phyloP scores from a whole-genome alignment of 208 protist species.

The Leishmania mexicana region DNA sequence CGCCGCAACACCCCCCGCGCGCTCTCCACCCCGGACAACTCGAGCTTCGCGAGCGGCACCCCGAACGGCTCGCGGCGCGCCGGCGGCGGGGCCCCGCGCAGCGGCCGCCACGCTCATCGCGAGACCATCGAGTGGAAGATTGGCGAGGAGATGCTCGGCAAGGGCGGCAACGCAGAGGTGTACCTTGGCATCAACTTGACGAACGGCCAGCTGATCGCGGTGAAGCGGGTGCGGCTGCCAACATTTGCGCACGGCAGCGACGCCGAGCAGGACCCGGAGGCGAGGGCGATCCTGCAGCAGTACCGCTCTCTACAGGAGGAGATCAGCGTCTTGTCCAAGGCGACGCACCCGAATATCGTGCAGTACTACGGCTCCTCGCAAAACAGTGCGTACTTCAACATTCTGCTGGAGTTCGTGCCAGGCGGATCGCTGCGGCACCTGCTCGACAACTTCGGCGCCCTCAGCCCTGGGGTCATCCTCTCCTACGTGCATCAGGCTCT shows the following conservation, averaged over 20 bases:
- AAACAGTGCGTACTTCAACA: conserved; percentile 88
- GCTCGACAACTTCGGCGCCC: conserved; percentile 89
- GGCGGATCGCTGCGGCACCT: conserved; percentile 89
- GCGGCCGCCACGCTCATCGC: conserved; percentile 40
- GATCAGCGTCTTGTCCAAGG: conserved; percentile 90
- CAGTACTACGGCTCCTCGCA: conserved; percentile 89
- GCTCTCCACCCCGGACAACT: conserved; percentile 51
- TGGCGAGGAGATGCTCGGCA: conserved; percentile 89
- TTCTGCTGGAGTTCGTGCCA: conserved; percentile 92
- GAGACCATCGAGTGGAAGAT: conserved; percentile 93
- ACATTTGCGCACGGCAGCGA: conserved; percentile 22
- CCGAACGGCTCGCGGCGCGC: conserved; percentile 25
- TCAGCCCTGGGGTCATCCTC: conserved; percentile 81
- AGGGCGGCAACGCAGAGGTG: conserved; percentile 90
- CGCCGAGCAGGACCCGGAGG: conserved; percentile 42
- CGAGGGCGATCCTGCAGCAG: conserved; percentile 74
- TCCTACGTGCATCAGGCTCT: conserved; percentile 85
- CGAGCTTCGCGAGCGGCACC: conserved; percentile 36
- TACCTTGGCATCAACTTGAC: conserved; percentile 92
- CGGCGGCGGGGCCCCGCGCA: conserved; percentile 14
- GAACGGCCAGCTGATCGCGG: conserved; percentile 89
- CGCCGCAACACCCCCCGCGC: conserved; percentile 41
- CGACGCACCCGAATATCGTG: conserved; percentile 91
- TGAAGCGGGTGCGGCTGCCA: conserved; percentile 88
- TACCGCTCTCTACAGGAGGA: conserved; percentile 89